Evolutionary conservation across 495 filamentous ascomycete species (phyloP), one percentile per base, ranked within the genome.

Genomic region (Aspergillus sclerotioniger): DNA sequence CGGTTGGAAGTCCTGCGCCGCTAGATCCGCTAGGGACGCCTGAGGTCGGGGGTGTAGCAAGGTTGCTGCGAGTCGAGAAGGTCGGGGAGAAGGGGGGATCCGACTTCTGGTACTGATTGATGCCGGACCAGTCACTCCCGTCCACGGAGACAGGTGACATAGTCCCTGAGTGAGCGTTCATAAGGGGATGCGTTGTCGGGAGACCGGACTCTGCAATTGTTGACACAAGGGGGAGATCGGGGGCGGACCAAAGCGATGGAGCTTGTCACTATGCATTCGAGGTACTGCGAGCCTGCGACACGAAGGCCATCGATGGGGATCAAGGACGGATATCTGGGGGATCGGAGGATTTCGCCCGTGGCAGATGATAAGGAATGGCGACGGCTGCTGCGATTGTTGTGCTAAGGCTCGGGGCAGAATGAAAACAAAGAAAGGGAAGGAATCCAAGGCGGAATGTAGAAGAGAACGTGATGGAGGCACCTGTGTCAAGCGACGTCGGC

Each of bases 51-150:
- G 87, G 88, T 56, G 88, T 90, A 61, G 78, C 82, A 51, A 90
- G 80, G 54, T 87, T 83, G 54, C 85, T 83, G 61, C 84, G 83
- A 63, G 74, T 82, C 48, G 75, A 71, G 54, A 74, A 69, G 20
- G 73, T 76, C 28, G 85, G 80, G 48, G 82, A 81, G 54, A 82
- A 82, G 28, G 81, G 75, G 46, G 77, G 66, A 33, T 80, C 80
- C 66, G 85, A 77, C 59, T 78, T 79, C 48, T 87, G 82, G 68
- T 95, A 93, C 64, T 84, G 82, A 49, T 86, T 84, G 59, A 89
- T 82, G 50, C 86, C 88, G 20, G 90, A 92, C 91, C 91, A 96
- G 73, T 96, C 91, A 75, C 87, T 95, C 62, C 87, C 84, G 67
- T 84, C 86, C 66, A 86, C 84, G 70, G 90, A 93, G 69, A 90